Evolutionary conservation across 139 green algal species (phyloP).

Genomic region (Chlorella sp.): DNA sequence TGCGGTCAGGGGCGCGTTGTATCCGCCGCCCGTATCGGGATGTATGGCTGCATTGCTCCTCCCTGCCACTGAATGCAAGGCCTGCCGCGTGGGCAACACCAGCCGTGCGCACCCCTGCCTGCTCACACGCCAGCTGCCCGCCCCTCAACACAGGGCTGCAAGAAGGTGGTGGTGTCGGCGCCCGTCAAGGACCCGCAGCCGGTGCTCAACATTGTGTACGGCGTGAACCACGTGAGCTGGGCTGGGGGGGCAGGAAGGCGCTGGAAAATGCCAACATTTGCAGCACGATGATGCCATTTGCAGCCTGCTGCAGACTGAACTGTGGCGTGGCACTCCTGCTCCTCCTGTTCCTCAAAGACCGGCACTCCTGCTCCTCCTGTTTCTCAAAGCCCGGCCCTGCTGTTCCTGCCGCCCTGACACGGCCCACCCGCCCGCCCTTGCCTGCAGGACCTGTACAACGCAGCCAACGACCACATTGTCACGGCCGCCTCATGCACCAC

Average conservation of each 20-base stretch:
- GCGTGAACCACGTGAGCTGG: constrained; percentile 69
- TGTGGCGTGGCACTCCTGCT: too few relatives aligned
- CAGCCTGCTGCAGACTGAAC: too few relatives aligned
- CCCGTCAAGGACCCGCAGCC: constrained; percentile 81
- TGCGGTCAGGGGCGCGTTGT: too few relatives aligned
- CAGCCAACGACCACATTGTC: constrained; percentile 75
- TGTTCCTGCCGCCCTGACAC: neutral
- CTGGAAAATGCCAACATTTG: too few relatives aligned
- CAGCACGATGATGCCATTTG: too few relatives aligned
- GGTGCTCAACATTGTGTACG: constrained; percentile 86
- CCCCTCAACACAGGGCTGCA: neutral
- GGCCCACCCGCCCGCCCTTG: neutral
- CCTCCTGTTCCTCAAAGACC: neutral
- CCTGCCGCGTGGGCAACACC: neutral
- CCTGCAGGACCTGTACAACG: constrained; percentile 70
- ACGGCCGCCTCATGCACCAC: constrained; percentile 91
- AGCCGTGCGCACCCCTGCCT: neutral
- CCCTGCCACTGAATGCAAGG: too few relatives aligned
- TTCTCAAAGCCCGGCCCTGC: neutral
- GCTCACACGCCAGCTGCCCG: too few relatives aligned
- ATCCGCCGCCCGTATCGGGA: too few relatives aligned
- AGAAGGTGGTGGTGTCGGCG: constrained; percentile 79
- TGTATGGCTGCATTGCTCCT: too few relatives aligned
- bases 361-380: neutral
- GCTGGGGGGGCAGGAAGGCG: too few relatives aligned